Evolutionary conservation across 768 basidiomycete genomes (phyloP).

Genomic region (Boletus tomentosulus): DNA sequence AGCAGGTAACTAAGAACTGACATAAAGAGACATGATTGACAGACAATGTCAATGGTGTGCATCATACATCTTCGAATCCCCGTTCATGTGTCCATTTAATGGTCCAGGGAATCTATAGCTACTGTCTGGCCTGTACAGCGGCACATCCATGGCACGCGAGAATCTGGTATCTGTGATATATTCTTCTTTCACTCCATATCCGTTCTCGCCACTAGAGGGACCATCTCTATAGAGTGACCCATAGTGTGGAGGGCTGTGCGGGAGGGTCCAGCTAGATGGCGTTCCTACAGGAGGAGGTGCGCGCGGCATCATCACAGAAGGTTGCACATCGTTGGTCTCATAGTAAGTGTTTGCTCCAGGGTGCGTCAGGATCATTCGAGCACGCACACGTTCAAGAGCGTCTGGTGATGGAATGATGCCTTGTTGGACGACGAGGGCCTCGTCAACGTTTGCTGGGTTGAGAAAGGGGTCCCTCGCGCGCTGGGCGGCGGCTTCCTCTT

Average conservation of each 20-base stretch:
- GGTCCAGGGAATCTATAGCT: neutral
- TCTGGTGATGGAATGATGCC: constrained; percentile 6
- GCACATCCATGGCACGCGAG: constrained; percentile 4
- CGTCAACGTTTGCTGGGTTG: neutral
- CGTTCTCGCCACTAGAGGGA: neutral
- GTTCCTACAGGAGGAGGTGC: constrained; percentile 1
- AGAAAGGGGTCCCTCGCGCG: constrained; percentile 4
- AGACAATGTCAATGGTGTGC: neutral
- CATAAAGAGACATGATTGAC: too few species aligned
- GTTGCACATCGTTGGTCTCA: neutral
- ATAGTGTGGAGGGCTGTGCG: neutral
- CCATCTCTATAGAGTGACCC: neutral
- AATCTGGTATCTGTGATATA: neutral
- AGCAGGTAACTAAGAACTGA: too few species aligned
- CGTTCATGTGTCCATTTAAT: neutral
- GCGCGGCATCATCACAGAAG: neutral
- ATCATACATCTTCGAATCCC: neutral
- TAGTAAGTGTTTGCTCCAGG: neutral
- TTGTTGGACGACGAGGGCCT: neutral
- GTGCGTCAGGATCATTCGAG: constrained; percentile 2
- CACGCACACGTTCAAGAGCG: constrained; percentile 6
- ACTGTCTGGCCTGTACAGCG: neutral
- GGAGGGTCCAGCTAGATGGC: neutral
- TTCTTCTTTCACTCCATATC: neutral
- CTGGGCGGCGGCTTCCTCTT: neutral